Conservation (phyloP, 2,329 filamentous ascomycete genomes). For the Tolypocladium amazonense region DNA sequence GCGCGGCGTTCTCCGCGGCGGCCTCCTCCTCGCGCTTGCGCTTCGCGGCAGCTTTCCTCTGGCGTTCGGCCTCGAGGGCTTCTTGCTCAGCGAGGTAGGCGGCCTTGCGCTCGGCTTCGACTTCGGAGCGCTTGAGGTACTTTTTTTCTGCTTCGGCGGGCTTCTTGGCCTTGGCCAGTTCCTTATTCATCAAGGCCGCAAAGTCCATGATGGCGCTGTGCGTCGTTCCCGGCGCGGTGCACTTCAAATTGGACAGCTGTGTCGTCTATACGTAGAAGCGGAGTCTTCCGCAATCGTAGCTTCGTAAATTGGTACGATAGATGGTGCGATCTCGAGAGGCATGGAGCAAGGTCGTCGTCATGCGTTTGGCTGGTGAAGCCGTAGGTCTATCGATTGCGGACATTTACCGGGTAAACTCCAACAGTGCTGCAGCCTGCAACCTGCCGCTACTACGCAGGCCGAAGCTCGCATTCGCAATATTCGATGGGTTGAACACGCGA, state of each 20-base stretch:
- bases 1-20: constrained; percentile 52
- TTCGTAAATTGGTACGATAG: background rate
- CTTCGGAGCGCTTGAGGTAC: constrained; percentile 74
- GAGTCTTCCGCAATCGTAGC: background rate
- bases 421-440: background rate
- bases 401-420: constrained; percentile 12
- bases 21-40: constrained; percentile 85
- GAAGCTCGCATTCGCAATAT: background rate
- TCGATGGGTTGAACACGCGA: background rate
- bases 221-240: background rate
- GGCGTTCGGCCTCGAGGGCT: constrained; percentile 58
- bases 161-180: constrained; percentile 73
- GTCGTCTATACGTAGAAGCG: background rate
- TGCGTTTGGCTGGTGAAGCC: background rate
- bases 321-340: background rate
- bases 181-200: constrained; percentile 82
- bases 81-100: constrained; percentile 77
- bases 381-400: constrained; percentile 15
- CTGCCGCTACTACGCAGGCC: background rate
- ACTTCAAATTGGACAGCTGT: background rate
- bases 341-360: background rate
- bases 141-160: constrained; percentile 46
- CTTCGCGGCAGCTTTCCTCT: constrained; percentile 62
- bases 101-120: constrained; percentile 71
- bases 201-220: constrained; percentile 67